Base-by-base conservation (phyloP, 2,329 filamentous ascomycete species). In the Ascosphaera acerosa region DNA sequence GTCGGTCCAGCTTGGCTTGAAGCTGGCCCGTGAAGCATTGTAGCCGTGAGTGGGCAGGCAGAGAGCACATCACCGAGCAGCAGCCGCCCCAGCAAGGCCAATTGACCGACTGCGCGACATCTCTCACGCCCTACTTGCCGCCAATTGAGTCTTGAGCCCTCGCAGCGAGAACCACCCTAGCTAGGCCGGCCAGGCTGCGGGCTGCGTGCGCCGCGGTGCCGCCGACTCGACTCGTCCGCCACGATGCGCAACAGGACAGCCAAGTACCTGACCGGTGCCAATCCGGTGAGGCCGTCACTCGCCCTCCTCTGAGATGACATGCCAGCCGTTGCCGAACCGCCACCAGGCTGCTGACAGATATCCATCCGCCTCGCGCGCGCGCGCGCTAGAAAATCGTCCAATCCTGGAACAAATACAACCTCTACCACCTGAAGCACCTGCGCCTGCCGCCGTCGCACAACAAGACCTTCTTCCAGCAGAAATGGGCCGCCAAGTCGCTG, bases 351-450 rank as follows among this genome's bases (percentile, higher is more conserved):
- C 29, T 18, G 28, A 34, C 27, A 29, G 16, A 19, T 17, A 10
- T 23, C 14, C 28, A 5, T 16, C 23, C 15, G 18, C 23, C 15
- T 9, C 26, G 31, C 17, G 18, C 10, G 10, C 9, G 6, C 25
- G 14, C 14, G 19, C 30, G 20, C 6, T 49, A 94, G 82, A 89
- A 80, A 76, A 52, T 91, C 52, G 75, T 84, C 45, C 77, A 87
- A 61, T 80, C 81, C 60, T 92, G 84, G 87, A 90, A 80, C 62
- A 90, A 91, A 59, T 81, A 80, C 62, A 91, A 90, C 49, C 64
- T 97, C 39, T 97, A 77, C 67, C 92, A 92, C 56, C 57, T 97
- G 40, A 57, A 60, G 31, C 64, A 65, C 41, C 45, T 66, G 19
- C 53, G 44, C 27, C 45, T 51, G 2, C 65, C 62, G 12, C 47